phyloP scores from a whole-genome alignment of 495 filamentous ascomycete genomes.

The Schizothecium vesticola region DNA sequence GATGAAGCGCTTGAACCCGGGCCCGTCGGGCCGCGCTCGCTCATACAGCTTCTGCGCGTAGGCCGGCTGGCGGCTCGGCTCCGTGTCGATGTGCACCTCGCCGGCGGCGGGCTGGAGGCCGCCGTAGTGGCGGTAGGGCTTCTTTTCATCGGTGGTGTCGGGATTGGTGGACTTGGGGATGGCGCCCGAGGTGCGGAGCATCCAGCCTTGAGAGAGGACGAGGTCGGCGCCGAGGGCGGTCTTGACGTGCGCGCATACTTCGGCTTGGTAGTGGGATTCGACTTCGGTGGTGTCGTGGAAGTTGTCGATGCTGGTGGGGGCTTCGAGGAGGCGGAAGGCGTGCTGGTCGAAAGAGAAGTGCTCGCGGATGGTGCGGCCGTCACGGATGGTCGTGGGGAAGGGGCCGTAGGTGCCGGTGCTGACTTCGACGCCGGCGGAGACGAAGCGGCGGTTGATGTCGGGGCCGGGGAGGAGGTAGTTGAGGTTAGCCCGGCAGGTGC shows the following conservation, averaged over 20 bases:
- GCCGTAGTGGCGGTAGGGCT: conserved; percentile 16
- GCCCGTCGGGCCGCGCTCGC: background rate
- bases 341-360: conserved; percentile 14
- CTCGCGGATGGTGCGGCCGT: conserved; percentile 12
- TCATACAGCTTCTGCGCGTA: conserved; percentile 5
- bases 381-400: conserved; percentile 12
- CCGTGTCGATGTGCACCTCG: conserved; percentile 18
- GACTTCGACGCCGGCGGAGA: conserved; percentile 12
- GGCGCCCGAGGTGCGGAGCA: conserved; percentile 14
- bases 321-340: conserved; percentile 15
- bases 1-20: conserved; percentile 15
- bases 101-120: conserved; percentile 13
- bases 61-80: conserved; percentile 10
- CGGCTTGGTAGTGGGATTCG: conserved; percentile 10
- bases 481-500: conserved; percentile 10
- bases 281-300: conserved; percentile 13
- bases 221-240: conserved; percentile 7
- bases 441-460: conserved; percentile 16
- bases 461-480: conserved; percentile 18
- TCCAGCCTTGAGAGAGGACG: conserved; percentile 10
- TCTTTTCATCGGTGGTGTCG: background rate
- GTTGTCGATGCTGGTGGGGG: conserved; percentile 2
- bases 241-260: conserved; percentile 8
- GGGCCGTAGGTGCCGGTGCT: conserved; percentile 15
- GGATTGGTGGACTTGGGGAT: background rate